Percentiles rank a stretch among this genome's conserved stretches.
These are phyloP conservation scores for Naegleria gruberi DNA, from an alignment of 208 protist genomes.

Conservation along the genomic window DNA sequence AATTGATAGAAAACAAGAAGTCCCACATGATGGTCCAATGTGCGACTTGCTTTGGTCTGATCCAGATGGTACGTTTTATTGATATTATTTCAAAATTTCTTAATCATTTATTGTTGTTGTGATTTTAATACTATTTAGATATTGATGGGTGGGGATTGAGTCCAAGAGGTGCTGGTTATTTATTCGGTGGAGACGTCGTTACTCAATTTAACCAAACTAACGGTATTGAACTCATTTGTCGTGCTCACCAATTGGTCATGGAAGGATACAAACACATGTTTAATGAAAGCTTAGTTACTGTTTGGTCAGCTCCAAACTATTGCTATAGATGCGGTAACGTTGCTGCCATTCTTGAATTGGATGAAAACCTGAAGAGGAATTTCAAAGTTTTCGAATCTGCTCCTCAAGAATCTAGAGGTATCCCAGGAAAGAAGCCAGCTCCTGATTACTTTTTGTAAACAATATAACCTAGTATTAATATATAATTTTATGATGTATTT, in stretches of 20 bases:
- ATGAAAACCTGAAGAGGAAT: constrained; percentile 91
- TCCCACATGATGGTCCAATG: constrained; percentile 97
- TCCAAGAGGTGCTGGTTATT: constrained; percentile 95
- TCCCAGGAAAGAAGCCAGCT: constrained; percentile 48
- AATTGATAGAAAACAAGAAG: constrained; percentile 90
- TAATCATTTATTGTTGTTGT: too few relatives aligned
- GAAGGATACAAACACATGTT: constrained; percentile 89
- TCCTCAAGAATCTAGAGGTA: constrained; percentile 64
- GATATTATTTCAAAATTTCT: too few relatives aligned
- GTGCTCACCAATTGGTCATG: constrained; percentile 90
- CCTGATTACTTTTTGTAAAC: constrained; percentile 63
- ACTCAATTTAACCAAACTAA: constrained; percentile 83
- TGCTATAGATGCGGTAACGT: constrained; percentile 90
- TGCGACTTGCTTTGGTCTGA: constrained; percentile 97
- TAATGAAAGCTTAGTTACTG: constrained; percentile 81
- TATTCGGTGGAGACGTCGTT: constrained; percentile 97
- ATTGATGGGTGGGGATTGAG: constrained; percentile 91
- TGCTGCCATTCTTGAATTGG: constrained; percentile 93
- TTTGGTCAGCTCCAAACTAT: constrained; percentile 93
- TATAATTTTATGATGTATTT: too few relatives aligned
- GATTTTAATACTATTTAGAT: constrained; percentile 32
- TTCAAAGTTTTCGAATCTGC: constrained; percentile 98
- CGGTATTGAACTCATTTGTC: constrained; percentile 80
- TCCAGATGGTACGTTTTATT: constrained; percentile 66
- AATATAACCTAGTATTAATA: too few relatives aligned